Conservation (phyloP, 805 yeast species). For the Wickerhamomyces queroliae region DNA sequence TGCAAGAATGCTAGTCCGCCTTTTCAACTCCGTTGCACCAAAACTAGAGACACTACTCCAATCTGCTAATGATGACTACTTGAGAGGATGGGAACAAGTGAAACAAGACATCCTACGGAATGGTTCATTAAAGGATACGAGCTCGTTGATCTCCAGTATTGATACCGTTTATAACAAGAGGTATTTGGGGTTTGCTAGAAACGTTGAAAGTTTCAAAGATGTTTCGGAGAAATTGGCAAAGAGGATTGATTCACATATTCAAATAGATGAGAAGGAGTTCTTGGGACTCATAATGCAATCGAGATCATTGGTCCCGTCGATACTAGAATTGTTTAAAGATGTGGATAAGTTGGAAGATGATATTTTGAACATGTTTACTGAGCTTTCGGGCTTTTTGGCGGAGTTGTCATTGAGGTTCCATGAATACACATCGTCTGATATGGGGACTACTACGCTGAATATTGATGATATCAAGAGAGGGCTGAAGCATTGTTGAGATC, state of each 20-base stretch:
- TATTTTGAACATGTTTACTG: conserved; percentile 3
- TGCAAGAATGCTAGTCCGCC: conserved; percentile 5
- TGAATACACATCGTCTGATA: neutral
- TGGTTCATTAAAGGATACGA: neutral
- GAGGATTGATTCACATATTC: conserved; percentile 6
- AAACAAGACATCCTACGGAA: neutral
- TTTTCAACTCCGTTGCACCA: conserved; percentile 10
- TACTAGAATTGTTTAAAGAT: conserved; percentile 6
- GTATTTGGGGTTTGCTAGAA: conserved; percentile 1
- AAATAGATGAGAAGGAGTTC: conserved; percentile 7
- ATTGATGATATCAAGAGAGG: neutral
- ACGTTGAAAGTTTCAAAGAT: conserved; percentile 6
- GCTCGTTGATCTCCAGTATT: neutral
- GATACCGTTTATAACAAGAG: conserved; percentile 3
- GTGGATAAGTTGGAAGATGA: conserved; percentile 9
- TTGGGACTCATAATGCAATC: conserved; percentile 3
- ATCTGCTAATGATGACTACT: neutral
- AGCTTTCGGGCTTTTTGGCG: conserved; percentile 4
- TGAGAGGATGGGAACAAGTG: conserved; percentile 1
- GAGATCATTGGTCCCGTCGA: conserved; percentile 4
- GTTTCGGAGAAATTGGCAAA: conserved; percentile 6
- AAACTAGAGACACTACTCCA: conserved; percentile 2
- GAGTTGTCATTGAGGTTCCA: neutral
- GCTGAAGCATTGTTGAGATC: neutral
- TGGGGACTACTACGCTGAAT: no score